phyloP scores from a whole-genome alignment of 306 rosid genomes.

The Prinsepia uniflora region DNA sequence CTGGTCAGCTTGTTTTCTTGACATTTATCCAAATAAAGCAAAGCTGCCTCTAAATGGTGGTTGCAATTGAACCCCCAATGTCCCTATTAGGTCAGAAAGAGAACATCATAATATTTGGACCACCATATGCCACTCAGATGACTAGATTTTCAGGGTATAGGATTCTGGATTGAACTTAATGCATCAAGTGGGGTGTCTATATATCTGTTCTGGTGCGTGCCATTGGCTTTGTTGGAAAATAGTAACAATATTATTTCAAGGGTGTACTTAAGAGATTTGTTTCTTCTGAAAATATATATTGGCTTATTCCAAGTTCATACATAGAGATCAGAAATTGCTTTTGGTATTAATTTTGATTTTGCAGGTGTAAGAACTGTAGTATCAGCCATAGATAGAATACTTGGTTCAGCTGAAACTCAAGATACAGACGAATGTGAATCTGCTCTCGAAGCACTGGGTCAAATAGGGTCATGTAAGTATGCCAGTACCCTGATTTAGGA shows the following conservation, averaged over 20 bases:
- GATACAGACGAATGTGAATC: conserved; percentile 72
- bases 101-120: not conserved
- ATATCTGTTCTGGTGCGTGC: not conserved
- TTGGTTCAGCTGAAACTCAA: conserved; percentile 47
- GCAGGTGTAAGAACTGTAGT: conserved; percentile 60
- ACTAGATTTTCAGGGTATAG: not conserved
- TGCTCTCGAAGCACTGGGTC: conserved; percentile 89
- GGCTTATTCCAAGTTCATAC: not conserved
- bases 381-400: conserved; percentile 61
- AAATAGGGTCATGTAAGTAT: conserved; percentile 84
- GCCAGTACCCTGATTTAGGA: conserved; percentile 15
- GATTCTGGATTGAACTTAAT: not conserved
- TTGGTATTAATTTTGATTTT: conserved; percentile 18
- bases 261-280: not conserved
- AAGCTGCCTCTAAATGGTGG: not conserved
- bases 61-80: not conserved
- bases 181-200: not conserved
- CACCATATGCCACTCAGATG: not conserved
- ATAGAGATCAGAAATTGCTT: not conserved
- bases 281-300: not conserved
- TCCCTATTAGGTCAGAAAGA: not conserved
- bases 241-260: not conserved
- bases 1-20: not conserved
- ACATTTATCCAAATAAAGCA: not conserved
- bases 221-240: not conserved